A percentile compares a stretch with the other conserved stretches of the same genome.
phyloP scores from a whole-genome alignment of 2,329 filamentous ascomycete species.

The Parastagonospora avenae region DNA sequence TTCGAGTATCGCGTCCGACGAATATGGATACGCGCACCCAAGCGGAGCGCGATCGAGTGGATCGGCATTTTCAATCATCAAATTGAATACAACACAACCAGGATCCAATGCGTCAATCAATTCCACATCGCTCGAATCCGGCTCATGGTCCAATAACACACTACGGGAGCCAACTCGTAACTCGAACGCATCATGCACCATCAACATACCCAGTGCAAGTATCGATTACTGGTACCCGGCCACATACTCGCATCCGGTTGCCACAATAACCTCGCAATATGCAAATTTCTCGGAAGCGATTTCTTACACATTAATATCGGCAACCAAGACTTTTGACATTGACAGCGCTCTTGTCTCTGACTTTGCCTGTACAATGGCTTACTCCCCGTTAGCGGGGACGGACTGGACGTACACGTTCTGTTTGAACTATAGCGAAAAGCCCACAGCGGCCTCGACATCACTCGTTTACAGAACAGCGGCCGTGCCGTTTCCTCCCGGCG shows the following conservation, averaged over 20 bases:
- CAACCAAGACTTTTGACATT: slow-evolving; percentile 33
- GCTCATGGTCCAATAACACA: slow-evolving; percentile 2
- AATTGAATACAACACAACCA: background rate
- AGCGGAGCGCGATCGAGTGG: slow-evolving; percentile 8
- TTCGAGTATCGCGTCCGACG: background rate
- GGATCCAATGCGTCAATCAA: slow-evolving; percentile 1
- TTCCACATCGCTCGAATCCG: background rate
- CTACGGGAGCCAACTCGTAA: slow-evolving; percentile 7
- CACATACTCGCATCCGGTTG: slow-evolving; percentile 27
- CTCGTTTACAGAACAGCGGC: slow-evolving; percentile 32
- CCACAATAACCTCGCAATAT: slow-evolving; percentile 21
- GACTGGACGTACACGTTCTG: slow-evolving; percentile 27
- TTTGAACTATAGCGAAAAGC: slow-evolving; percentile 31
- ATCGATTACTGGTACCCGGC: slow-evolving; percentile 43
- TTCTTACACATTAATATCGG: slow-evolving; percentile 25
- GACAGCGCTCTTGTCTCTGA: slow-evolving; percentile 27
- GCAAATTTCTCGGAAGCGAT: slow-evolving; percentile 22
- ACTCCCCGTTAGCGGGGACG: slow-evolving; percentile 27
- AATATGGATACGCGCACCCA: slow-evolving; percentile 6
- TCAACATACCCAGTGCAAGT: slow-evolving; percentile 41
- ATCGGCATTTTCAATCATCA: background rate
- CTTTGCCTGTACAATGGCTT: slow-evolving; percentile 25
- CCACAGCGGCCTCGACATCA: slow-evolving; percentile 38
- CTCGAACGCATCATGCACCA: slow-evolving; percentile 33
- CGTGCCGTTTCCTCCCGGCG: slow-evolving; percentile 26